Evolutionary conservation across 192 early-diverging fungal species (phyloP), one percentile per base, ranked within the genome.

Genomic region (Coemansia interrupta): DNA sequence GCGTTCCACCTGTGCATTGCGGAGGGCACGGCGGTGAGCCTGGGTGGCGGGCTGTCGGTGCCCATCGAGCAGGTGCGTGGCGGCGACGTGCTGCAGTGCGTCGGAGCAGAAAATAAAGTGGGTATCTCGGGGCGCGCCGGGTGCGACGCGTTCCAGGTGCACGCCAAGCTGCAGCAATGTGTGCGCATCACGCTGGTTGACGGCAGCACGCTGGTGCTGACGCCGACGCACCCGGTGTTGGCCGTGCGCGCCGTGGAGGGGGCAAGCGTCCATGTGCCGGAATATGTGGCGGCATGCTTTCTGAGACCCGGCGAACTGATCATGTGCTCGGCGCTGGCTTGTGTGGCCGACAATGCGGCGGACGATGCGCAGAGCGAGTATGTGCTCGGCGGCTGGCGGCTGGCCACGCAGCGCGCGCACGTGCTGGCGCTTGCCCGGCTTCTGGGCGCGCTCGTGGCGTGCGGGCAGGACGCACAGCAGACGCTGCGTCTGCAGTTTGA

Each of bases 1-100:
- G 92, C 96, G 2, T 97, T 97, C 83, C 96, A 98, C 63, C 77
- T 95, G 74, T 87, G 85, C 43, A 58, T 82, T 22, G 80, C 80
- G 7, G 64, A 61, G 22, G 80, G 80, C 13, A 82, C 80, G 13
- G 68, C 68, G 4, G 73, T 82, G 38, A 64, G 64, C 17, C 59
- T 78, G 32, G 71, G 63, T 12, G 63, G 24, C 14, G 80, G 80
- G 2, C 68, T 77, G 12, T 59, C 78, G 0, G 47, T 75, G 24
- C 69, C 72, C 9, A 73, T 80, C 43, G 78, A 80, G 63, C 50
- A 29, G n/a, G 56, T 75, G n/a, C 44, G 60, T 48, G 46, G 45
- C 20, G 60, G 56, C 18, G 56, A 62, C 17, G 29, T 45, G 2
- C 29, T 80, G 42, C 78, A 75, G 54, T 61, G 69, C 30, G 72